Evolutionary conservation across 2,329 filamentous ascomycete genomes (phyloP), one percentile per base, ranked within the genome.

Genomic region (Emydomyces testavorans): DNA sequence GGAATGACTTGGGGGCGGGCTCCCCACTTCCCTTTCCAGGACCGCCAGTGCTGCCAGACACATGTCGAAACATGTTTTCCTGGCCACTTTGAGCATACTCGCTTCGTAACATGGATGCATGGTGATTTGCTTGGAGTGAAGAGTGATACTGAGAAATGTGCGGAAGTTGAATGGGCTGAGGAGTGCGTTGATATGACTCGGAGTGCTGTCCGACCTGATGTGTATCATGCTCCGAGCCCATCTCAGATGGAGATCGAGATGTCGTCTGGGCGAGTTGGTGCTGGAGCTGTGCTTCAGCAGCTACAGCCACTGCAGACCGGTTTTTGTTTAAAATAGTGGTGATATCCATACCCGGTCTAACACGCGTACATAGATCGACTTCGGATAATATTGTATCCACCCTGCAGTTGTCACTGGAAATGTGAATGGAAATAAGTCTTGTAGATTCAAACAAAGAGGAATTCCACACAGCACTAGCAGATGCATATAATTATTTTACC

Each of bases 1-100:
- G 82, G 61, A 92, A 95, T 1, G 85, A 81, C 68, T 95, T 85
- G 8, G 77, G 74, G 24, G 76, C 72, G 28, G 56, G 73, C 62
- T 51, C 32, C 44, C 36, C 46, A 21, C 20, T 42, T 37, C 29
- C 31, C 43, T 31, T 48, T 21, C 31, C 41, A 35, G 40, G 28
- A 24, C 38, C 20, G 23, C 36, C 31, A 10, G 13, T 26, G n/a
- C 18, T 29, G 23, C 20, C 10, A 4, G 31, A 21, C 20, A 48
- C 32, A 15, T 38, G 37, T 20, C 37, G 46, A 43, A 36, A 41
- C 46, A 48, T 42, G 13, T 46, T 65, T 64, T 36, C 68, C 67
- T 40, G 73, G 68, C 64, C 59, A 71, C 63, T 60, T 68, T 58
- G 74, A 62, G 75, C 68, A 61, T 75, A 77, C 50, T 71, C 69